Evolutionary conservation across 805 yeast species (phyloP), one percentile per base, ranked within the genome.

Genomic region (Ogataea parapolymorpha): DNA sequence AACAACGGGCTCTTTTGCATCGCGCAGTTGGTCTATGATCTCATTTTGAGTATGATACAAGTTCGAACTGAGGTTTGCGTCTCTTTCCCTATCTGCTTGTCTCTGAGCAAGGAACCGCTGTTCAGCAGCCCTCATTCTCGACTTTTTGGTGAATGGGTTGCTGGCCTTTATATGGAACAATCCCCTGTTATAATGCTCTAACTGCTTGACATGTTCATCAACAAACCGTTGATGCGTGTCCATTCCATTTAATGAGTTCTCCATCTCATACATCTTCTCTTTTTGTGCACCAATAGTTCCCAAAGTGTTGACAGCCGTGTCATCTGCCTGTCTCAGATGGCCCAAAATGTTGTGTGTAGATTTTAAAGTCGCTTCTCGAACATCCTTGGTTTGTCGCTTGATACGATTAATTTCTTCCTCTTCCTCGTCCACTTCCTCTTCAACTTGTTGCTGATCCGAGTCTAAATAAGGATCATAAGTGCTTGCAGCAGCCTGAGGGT

Each of bases 201-300:
- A 72, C 55, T 90, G 90, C 38, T 74, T 75, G 26, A 91, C 91
- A 61, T 86, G 85, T 30, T 80, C 86, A 48, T 84, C 89, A 5
- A 95, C 95, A 40, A 85, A 76, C 51, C 80, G 71, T 44, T 86
- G 85, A 59, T 89, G 96, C 3, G 87, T 82, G 44, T 81, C 84
- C 38, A 95, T 87, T 40, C 85, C 66, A 39, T 85, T 77, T 51
- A 91, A 67, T 50, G 82, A 82, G 49, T 78, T 77, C 59, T 93
- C 96, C 15, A 90, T 80, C 55, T 78, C 79, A 61, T 83, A 85
- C 48, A 93, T 69, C 35, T 87, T 72, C 59, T 89, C 96, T 42
- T 93, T 80, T 63, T 93, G 98, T n/a, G 90, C 77, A 18, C 99
- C 99, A 35, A 93, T 72, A 79, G 87, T 79, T 22, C 96, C 97